Evolutionary conservation across 1,139 yeast species (phyloP), one percentile per base, ranked within the genome.

Genomic region (Petasospora fabianii): DNA sequence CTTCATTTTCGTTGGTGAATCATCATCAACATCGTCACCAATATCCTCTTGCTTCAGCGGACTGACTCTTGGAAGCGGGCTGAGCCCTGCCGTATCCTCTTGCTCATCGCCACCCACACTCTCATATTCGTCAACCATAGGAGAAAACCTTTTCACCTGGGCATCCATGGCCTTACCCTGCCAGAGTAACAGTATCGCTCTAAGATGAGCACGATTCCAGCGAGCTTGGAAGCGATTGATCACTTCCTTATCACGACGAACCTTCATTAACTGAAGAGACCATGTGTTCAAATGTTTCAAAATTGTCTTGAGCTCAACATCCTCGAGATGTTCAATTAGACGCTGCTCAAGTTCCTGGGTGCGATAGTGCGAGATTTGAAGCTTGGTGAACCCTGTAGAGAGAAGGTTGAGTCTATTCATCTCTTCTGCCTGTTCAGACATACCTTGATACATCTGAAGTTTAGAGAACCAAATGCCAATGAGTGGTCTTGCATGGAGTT

Each of bases 171-270:
- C 32, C 42, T 56, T 54, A 7, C 52, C 55, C 29, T 51, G 55
- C 69, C 69, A 65, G 20, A 64, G 41, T 5, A 49, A 32, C 15
- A 65, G 30, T 3, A 64, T 40, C 0, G 65, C 68, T 37, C 68
- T 47, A 21, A 61, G 39, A 16, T 50, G 58, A 2, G 68, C 68
- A 33, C 69, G 51, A 36, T 56, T 52, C 69, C 69, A 64, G 33
- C 69, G 53, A 17, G 44, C 48, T 32, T 56, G 49, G 46, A 64
- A 64, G 13, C 50, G 49, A 6, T 45, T 50, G 3, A 61, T 53
- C 3, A 58, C 51, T 35, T 59, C 65, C 17, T 58, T 50, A 43
- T 63, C 63, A 38, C 64, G 55, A 29, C 53, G 51, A 4, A 51
- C 43, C 42, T 62, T 63, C 40, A 63, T 44, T 22, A 51, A 42